Base-by-base conservation (phyloP, 805 yeast genomes). In the Barnettozyma populi region DNA sequence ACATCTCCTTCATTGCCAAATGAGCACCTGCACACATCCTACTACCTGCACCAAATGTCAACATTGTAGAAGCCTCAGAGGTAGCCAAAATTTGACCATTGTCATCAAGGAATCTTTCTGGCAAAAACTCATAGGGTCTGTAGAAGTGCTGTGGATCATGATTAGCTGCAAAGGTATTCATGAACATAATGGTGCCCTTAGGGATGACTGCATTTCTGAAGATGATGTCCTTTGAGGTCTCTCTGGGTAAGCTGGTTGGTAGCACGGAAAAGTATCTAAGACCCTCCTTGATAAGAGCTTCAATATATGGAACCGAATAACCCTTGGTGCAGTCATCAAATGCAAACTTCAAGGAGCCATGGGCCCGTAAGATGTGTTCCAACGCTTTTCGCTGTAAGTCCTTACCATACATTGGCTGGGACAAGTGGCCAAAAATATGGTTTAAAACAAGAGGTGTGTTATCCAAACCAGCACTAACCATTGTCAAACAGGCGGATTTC, bases 391-490 rank as follows among this genome's bases (percentile, higher is more conserved):
- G 55, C 57, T 80, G 84, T 10, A 79, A 54, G 0, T 45, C 50
- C 1, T 60, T 53, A 0, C 77, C 77, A 25, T 57, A 49, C 14
- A 48, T 52, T 2, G 72, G 71, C 16, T 71, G 70, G 7, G 83
- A 72, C 37, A 85, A 64, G 36, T 80, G 84, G 1, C 85, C 85
- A 53, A 83, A 58, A 8, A 82, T 70, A 51, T 83, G 80, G 51
- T 76, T 75, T 43, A 84, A 68, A 41, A 79, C 83, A 29, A 84
- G 68, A 0, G 89, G 82, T 0, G 83, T 76, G 52, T 86, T 85
- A 59, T 85, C 92, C 21, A 85, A 65, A 0, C 94, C 94, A 8
- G 90, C 94, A 54, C 89, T 82, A 0, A 85, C 82, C 84, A 84
- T 79, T 0, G 90, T 82, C 36, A 85, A 66, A 57, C 90, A 84